These are phyloP conservation scores for Cladobotryum protrusum DNA, from an alignment of 2,329 filamentous ascomycete genomes.

Conservation along the genomic window DNA sequence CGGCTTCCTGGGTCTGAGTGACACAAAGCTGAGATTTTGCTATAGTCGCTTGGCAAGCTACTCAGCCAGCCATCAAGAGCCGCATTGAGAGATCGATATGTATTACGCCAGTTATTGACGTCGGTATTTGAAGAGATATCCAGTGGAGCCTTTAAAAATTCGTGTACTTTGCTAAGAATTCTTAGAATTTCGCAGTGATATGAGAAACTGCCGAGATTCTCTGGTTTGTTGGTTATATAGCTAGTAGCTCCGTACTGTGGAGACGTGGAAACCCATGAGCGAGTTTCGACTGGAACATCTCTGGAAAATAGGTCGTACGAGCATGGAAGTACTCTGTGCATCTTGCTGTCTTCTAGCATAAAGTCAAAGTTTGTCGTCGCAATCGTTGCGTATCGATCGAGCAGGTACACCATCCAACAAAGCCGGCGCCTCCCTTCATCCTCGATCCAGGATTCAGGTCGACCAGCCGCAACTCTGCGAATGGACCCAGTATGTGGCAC, in stretches of 20 bases:
- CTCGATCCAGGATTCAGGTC: conserved; percentile 38
- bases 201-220: conserved; percentile 39
- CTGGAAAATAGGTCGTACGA: conserved; percentile 40
- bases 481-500: conserved; percentile 29
- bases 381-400: conserved; percentile 39
- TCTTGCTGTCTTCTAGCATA: conserved; percentile 33
- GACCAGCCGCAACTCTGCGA: conserved; percentile 27
- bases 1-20: conserved; percentile 40
- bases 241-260: conserved; percentile 20
- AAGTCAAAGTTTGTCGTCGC: conserved; percentile 37
- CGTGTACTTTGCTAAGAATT: conserved; percentile 37
- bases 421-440: conserved; percentile 37
- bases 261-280: conserved; percentile 21
- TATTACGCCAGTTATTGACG: conserved; percentile 36
- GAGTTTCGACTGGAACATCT: conserved; percentile 37
- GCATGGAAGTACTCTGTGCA: conserved; percentile 36
- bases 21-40: conserved; percentile 39
- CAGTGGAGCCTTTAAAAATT: conserved; percentile 35
- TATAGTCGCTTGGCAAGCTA: conserved; percentile 38
- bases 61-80: conserved; percentile 37
- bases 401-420: conserved; percentile 40
- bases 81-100: conserved; percentile 33
- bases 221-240: conserved; percentile 31
- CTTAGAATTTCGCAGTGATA: conserved; percentile 40
- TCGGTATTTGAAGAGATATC: conserved; percentile 33